These are phyloP conservation scores for Anacardium occidentale DNA, from an alignment of 345 rosid species.

Conservation along the genomic window DNA sequence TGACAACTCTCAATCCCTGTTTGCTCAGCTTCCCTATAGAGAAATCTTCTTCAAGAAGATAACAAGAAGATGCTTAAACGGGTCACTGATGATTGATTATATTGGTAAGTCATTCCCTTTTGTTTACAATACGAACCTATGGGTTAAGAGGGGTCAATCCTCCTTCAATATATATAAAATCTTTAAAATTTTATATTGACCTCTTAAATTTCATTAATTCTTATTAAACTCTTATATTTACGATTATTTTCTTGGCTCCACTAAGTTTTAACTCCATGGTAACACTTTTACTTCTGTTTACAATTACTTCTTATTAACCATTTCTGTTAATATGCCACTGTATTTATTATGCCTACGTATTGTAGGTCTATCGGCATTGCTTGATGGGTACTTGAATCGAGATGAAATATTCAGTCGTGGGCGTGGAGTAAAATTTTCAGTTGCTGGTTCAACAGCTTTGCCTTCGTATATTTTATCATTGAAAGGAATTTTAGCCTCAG, in stretches of 20 bases:
- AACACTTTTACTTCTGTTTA: neutral
- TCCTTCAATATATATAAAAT: too few relatives aligned
- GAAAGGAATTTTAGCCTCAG: neutral
- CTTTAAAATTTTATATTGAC: too few relatives aligned
- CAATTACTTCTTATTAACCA: too few relatives aligned
- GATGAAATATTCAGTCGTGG: neutral
- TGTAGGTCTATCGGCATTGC: conserved; percentile 14
- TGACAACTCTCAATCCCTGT: neutral
- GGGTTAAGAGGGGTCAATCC: too few relatives aligned
- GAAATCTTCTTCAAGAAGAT: neutral
- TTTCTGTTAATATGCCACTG: too few relatives aligned
- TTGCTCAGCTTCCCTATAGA: conserved; percentile 22
- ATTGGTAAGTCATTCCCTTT: conserved; percentile 12
- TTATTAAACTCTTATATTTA: neutral
- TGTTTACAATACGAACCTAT: too few relatives aligned
- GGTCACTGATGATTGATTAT: conserved; percentile 26
- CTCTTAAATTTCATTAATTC: neutral
- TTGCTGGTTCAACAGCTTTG: conserved; percentile 28
- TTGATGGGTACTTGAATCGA: conserved; percentile 14
- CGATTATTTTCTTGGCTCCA: too few relatives aligned
- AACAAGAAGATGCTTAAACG: conserved; percentile 32
- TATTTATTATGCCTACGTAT: too few relatives aligned
- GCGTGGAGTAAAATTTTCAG: conserved; percentile 24
- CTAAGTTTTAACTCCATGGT: too few relatives aligned
- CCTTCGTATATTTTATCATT: neutral